These are phyloP conservation scores for Ogataea neopini DNA, from an alignment of 805 yeast genomes.

Conservation along the genomic window DNA sequence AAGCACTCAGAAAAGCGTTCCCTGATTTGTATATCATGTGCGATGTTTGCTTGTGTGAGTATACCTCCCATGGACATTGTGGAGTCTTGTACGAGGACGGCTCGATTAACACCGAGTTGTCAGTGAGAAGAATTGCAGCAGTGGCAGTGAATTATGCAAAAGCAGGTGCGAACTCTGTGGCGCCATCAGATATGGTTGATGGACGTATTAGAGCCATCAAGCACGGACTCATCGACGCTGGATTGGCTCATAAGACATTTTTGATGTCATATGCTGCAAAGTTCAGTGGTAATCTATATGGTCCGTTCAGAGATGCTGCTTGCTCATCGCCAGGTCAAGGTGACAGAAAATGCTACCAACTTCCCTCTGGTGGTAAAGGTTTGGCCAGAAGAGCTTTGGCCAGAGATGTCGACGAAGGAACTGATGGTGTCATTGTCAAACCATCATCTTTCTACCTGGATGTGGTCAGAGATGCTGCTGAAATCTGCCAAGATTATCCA, in stretches of 20 bases:
- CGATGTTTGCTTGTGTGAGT: constrained; percentile 96
- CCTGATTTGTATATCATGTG: constrained; percentile 88
- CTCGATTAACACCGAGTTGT: constrained; percentile 66
- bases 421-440: constrained; percentile 93
- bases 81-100: constrained; percentile 91
- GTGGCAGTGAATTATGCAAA: constrained; percentile 93
- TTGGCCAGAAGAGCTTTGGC: constrained; percentile 87
- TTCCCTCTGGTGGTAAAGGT: constrained; percentile 92
- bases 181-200: constrained; percentile 98
- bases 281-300: constrained; percentile 86
- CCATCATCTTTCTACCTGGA: constrained; percentile 96
- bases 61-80: constrained; percentile 97
- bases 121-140: constrained; percentile 84
- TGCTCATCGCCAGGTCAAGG: constrained; percentile 88
- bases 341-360: constrained; percentile 89
- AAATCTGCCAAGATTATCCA: constrained; percentile 80
- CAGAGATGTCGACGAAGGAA: constrained; percentile 88
- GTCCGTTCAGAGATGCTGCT: constrained; percentile 98
- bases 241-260: constrained; percentile 83
- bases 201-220: constrained; percentile 91
- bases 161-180: constrained; percentile 95
- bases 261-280: constrained; percentile 95
- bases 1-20: constrained; percentile 59
- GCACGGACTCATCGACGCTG: constrained; percentile 74
- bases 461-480: constrained; percentile 83